Evolutionary conservation across 768 basidiomycete species (phyloP).

Genomic region (Panaeolus cyanescens): DNA sequence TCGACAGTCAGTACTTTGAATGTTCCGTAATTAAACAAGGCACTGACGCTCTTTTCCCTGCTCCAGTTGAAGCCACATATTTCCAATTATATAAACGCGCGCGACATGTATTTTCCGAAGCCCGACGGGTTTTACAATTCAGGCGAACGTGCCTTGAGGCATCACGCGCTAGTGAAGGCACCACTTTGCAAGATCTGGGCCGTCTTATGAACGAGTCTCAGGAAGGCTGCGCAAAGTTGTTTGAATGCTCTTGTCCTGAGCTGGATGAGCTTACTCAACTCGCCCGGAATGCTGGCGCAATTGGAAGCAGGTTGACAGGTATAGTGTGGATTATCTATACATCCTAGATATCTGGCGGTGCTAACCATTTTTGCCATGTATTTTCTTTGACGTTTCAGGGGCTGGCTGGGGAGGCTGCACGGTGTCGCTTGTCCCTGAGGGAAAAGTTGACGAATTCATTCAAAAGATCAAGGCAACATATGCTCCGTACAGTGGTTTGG

Average conservation of each 20-base stretch:
- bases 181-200: slow-evolving; percentile 46
- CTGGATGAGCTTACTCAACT: slow-evolving; percentile 68
- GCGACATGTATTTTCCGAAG: slow-evolving; percentile 81
- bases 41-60: slow-evolving; percentile 8
- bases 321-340: slow-evolving; percentile 10
- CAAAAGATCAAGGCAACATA: slow-evolving; percentile 60
- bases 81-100: slow-evolving; percentile 86
- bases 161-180: slow-evolving; percentile 22
- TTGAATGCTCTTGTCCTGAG: slow-evolving; percentile 81
- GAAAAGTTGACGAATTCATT: slow-evolving; percentile 65
- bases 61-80: slow-evolving; percentile 70
- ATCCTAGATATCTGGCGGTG: not conserved
- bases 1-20: slow-evolving; percentile 57
- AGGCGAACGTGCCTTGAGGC: slow-evolving; percentile 61
- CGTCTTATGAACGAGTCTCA: slow-evolving; percentile 81
- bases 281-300: slow-evolving; percentile 70
- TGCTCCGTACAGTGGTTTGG: slow-evolving; percentile 60
- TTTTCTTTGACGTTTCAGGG: slow-evolving; percentile 38
- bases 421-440: slow-evolving; percentile 75
- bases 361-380: not conserved
- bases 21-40: not conserved
- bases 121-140: slow-evolving; percentile 79
- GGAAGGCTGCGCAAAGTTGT: slow-evolving; percentile 64
- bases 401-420: slow-evolving; percentile 94
- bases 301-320: slow-evolving; percentile 87